Conservation (phyloP, 2,329 filamentous ascomycete genomes). For the Orbilia oligospora region DNA sequence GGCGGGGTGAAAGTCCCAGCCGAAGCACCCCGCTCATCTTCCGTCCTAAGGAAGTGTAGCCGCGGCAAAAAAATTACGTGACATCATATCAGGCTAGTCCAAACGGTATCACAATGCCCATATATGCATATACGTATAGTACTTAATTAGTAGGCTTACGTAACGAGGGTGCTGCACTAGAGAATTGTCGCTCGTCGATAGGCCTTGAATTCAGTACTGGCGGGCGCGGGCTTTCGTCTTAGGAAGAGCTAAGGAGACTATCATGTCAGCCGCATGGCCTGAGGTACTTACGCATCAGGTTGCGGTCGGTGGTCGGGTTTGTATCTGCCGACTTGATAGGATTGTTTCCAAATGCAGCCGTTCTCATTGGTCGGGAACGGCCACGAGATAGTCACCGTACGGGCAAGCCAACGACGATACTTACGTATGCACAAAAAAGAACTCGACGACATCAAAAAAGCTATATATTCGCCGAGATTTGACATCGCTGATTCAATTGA, state of each 20-base stretch:
- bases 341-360: slow-evolving; percentile 36
- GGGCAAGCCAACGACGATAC: slow-evolving; percentile 17
- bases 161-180: background rate
- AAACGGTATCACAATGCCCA: background rate
- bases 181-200: background rate
- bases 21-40: slow-evolving; percentile 22
- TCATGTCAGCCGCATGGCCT: slow-evolving; percentile 21
- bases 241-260: slow-evolving; percentile 20
- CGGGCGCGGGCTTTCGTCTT: too few species aligned
- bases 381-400: slow-evolving; percentile 26
- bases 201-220: too few species aligned
- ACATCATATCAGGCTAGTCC: slow-evolving; percentile 4
- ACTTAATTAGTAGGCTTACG: background rate
- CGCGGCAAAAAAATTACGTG: slow-evolving; percentile 17
- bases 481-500: background rate
- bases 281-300: background rate
- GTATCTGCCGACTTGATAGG: slow-evolving; percentile 6
- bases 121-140: too few species aligned
- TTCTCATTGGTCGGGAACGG: slow-evolving; percentile 25
- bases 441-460: background rate
- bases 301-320: slow-evolving; percentile 7
- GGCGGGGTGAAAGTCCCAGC: slow-evolving; percentile 10
- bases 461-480: slow-evolving; percentile 4
- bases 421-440: slow-evolving; percentile 7
- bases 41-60: background rate